Conservation (phyloP, 1,284 basidiomycete genomes). For the Ceratobasidium sp. region DNA sequence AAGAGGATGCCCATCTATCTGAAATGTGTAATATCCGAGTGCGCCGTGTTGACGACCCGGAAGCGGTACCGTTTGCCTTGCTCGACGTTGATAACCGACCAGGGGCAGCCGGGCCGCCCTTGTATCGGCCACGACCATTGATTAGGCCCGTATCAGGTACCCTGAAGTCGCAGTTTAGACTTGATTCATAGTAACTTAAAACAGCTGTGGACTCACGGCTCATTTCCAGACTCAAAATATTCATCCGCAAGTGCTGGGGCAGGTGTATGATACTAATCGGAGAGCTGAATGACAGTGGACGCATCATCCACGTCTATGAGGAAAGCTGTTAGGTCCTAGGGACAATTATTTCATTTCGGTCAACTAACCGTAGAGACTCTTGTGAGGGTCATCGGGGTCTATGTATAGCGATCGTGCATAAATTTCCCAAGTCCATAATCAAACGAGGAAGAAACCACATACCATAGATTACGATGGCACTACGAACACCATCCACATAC, state of each 20-base stretch:
- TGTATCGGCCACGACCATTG: conserved; percentile 59
- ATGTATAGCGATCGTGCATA: neutral
- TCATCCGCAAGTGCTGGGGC: conserved; percentile 42
- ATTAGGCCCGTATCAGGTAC: conserved; percentile 57
- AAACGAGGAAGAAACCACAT: conserved; percentile 44
- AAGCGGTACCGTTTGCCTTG: conserved; percentile 58
- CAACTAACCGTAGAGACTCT: conserved; percentile 16
- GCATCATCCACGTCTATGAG: conserved; percentile 32
- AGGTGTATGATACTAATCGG: conserved; percentile 55
- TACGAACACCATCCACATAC: conserved; percentile 38
- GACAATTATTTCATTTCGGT: neutral
- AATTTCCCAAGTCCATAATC: conserved; percentile 41
- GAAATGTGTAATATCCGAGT: conserved; percentile 46
- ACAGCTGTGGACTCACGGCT: conserved; percentile 37
- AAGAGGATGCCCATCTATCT: conserved; percentile 45
- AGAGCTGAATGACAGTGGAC: conserved; percentile 52
- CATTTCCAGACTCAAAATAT: conserved; percentile 22
- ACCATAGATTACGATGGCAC: conserved; percentile 46
- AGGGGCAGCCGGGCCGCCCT: conserved; percentile 51
- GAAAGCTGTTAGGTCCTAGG: neutral
- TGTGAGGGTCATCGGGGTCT: conserved; percentile 37
- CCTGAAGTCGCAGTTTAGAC: conserved; percentile 49
- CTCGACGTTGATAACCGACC: conserved; percentile 50
- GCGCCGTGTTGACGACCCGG: conserved; percentile 57
- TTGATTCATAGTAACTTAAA: conserved; percentile 41